Base-by-base conservation (phyloP, 768 basidiomycete species). In the Mycena kentingensis region DNA sequence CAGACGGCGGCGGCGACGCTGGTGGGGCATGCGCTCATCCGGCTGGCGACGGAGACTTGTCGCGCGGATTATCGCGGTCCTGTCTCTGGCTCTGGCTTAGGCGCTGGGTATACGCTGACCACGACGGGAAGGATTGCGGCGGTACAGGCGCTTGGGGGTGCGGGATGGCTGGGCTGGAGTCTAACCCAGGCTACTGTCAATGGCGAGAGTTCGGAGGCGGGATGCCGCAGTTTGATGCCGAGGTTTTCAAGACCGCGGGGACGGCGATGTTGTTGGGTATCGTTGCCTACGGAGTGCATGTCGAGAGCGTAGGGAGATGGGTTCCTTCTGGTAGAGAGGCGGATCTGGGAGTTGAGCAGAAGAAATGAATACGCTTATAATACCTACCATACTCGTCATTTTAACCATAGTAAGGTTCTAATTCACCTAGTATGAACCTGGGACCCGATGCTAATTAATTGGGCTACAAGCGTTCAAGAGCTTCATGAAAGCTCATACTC, bases 11-110 rank as follows among this genome's bases (percentile, higher is more conserved):
- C 58, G 3, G 44, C 54, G 12, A 60, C 58, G 10, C 49, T 62
- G 7, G 47, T 31, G 10, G 6, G 25, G 2, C 61, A 62, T 34
- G 55, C 58, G 22, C 36, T 45, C 11, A 32, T 60, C 12, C 58
- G 61, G 1, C 52, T 62, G 3, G 36, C 24, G 24, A 60, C 58
- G 5, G 61, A 62, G 29, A 54, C 54, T 2, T 54, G 55, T 35
- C 58, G 61, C 16, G 55, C 53, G 3, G 61, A 60, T 41, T 62
- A 53, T 39, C 54, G 61, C 8, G 61, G 61, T 1, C 10, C 39
- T 5, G 45, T 21, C 7, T 25, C 5, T 24, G 43, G 55, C 11
- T n/a, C n/a, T n/a, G n/a, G n/a, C n/a, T n/a, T n/a, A n/a, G 31
- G 31, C 31, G 37, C 37, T 18, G 13, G n/a, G 37, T 8, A n/a